Evolutionary conservation across 2,329 filamentous ascomycete genomes (phyloP), one percentile per base, ranked within the genome.

Genomic region (Botrytis elliptica): DNA sequence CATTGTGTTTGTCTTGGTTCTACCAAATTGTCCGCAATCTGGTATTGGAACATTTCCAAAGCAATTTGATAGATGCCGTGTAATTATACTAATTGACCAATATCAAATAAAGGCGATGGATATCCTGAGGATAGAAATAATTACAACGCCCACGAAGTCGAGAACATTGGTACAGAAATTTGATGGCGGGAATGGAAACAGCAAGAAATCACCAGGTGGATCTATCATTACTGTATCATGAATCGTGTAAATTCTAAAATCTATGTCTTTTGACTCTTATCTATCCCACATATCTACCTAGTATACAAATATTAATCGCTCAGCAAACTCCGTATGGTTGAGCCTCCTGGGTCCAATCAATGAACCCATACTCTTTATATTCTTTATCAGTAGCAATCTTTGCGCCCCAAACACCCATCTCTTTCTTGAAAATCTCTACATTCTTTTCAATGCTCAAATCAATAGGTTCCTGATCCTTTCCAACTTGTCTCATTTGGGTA

Each of bases 401-500:
- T 76, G 84, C 74, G 2, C 74, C 77, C 85, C 85, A 88, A 22
- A 77, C 77, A 1, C 80, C 81, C 81, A 88, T 82, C 77, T 87
- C 85, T 78, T 85, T 84, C 81, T 78, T 29, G 76, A 88, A 88
- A 0, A 79, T 81, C 60, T 87, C 80, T 12, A 85, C 79, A 74
- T 87, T 86, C 75, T 85, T 82, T 76, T 85, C 80, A 20, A 82
- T 77, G 25, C 84, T 86, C 68, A 88, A 77, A 78, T 89, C 86
- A 68, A 88, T 84, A 5, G 87, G 87, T 78, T 86, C 81, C 72
- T 86, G 82, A 71, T 86, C 85, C 79, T 86, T 86, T 18, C 86
- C 86, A 20, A 88, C 78, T 79, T 88, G 86, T 40, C 74, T 57
- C 52, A 80, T 80, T 42, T 80, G 79, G 1, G 77, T 77, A 5